Evolutionary conservation across 208 protist genomes (phyloP).

Genomic region (Leishmania turanica): DNA sequence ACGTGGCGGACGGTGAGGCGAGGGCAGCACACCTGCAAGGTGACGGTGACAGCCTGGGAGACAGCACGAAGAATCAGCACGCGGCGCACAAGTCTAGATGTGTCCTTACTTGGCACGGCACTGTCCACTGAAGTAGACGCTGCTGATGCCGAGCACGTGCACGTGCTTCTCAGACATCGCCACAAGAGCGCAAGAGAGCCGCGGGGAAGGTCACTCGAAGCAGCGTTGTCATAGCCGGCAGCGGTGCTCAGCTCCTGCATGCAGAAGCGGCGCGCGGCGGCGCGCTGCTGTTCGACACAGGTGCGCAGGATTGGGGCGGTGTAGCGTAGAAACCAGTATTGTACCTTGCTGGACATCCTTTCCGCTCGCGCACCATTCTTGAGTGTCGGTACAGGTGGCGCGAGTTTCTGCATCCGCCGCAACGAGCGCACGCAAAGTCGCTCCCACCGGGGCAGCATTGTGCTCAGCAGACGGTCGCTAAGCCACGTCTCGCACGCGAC

Average conservation of each 20-base stretch:
- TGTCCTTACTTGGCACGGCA: background rate
- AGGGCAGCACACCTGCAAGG: constrained; percentile 24
- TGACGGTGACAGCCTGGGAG: constrained; percentile 17
- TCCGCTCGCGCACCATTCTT: background rate
- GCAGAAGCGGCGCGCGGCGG: constrained; percentile 20
- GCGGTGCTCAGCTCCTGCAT: constrained; percentile 14
- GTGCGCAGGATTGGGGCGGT: constrained; percentile 10
- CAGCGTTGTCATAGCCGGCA: background rate
- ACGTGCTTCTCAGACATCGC: background rate
- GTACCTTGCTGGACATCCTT: constrained; percentile 12
- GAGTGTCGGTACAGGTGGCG: background rate
- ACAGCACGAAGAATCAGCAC: constrained; percentile 20
- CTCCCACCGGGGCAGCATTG: constrained; percentile 18
- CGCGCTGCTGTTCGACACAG: constrained; percentile 12
- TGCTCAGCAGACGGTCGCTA: constrained; percentile 27
- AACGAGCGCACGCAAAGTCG: constrained; percentile 6
- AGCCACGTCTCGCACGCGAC: constrained; percentile 50
- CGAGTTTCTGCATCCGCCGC: background rate
- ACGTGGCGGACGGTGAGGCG: constrained; percentile 24
- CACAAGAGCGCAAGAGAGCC: background rate
- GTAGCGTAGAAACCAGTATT: constrained; percentile 39
- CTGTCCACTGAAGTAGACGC: background rate
- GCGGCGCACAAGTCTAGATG: background rate
- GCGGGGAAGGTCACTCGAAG: background rate
- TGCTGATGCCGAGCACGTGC: background rate